A percentile compares a stretch with the other conserved stretches of the same genome.
Evolutionary conservation across 2,329 filamentous ascomycete species (phyloP).

Genomic region (Aspergillus sergii): DNA sequence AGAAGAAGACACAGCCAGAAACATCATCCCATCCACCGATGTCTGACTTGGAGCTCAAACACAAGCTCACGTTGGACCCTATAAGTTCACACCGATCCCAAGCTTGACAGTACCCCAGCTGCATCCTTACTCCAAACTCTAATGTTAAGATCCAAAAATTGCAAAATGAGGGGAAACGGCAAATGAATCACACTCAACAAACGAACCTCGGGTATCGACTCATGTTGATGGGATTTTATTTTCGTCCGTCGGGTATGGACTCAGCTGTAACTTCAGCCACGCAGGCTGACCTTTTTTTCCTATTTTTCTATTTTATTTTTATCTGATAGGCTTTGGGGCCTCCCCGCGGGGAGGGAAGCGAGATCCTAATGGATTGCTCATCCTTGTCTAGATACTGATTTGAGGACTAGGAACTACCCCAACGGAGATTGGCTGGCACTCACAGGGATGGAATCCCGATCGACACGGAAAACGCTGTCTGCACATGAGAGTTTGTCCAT

Average conservation of each 20-base stretch:
- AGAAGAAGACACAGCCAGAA: background rate
- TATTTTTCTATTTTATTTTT: constrained; percentile 1
- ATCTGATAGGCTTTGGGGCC: constrained; percentile 12
- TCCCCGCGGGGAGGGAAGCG: constrained; percentile 29
- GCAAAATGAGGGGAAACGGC: constrained; percentile 18
- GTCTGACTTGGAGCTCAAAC: background rate
- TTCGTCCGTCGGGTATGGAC: constrained; percentile 12
- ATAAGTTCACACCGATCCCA: constrained; percentile 7
- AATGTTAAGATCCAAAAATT: constrained; percentile 1
- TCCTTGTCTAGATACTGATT: constrained; percentile 5
- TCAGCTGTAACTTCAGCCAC: background rate
- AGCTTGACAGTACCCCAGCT: constrained; percentile 2
- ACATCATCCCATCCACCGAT: background rate
- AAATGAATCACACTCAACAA: constrained; percentile 14
- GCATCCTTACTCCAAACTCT: constrained; percentile 3
- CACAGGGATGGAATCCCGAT: constrained; percentile 22
- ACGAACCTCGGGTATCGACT: constrained; percentile 22
- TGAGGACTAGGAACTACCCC: background rate
- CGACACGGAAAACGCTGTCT: constrained; percentile 17
- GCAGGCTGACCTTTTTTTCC: background rate
- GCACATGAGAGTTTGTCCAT: constrained; percentile 5
- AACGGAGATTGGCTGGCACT: constrained; percentile 15
- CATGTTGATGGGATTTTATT: constrained; percentile 11
- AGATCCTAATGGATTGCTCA: constrained; percentile 18
- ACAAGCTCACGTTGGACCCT: background rate